Base-by-base conservation (phyloP, 2,329 filamentous ascomycete genomes). In the Exophiala calicioides region DNA sequence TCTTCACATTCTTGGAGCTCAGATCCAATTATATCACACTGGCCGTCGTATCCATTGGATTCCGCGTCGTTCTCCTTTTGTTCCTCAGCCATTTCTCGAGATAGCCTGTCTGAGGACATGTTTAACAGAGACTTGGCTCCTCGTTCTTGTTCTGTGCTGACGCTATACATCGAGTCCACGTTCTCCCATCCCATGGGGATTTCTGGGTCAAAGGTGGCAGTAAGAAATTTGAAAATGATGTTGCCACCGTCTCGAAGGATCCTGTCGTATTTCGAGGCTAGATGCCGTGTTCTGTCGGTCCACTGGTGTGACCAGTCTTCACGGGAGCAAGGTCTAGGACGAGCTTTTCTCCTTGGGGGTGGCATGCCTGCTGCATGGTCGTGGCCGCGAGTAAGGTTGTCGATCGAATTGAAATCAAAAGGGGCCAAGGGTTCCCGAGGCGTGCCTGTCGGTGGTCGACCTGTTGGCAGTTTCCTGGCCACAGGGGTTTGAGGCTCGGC, bases 241-340 rank as follows among this genome's bases (percentile, higher is more conserved):
- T 32, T 26, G 5, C 16, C 18, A n/a, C 31, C 37, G 29, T 53
- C n/a, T 15, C 18, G 18, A 12, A 41, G 23, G 20, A 50, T 47
- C 10, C 16, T 13, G 13, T 36, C 29, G 20, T 43, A 45, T 9
- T 68, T 62, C 2, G 65, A 63, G 5, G 31, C 26, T 10, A 50
- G 38, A 35, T 37, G 37, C 8, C 33, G 12, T 3, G 23, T 47
- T 6, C 30, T 18, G 8, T 32, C 5, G 1, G 42, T 38, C 41
- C 40, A 49, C 6, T 27, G 8, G 9, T 31, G 41, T 16, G 27
- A 30, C 9, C 15, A 16, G 10, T 12, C 10, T n/a, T 21, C 19
- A 32, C 9, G 7, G 19, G 18, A 27, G 34, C 7, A 26, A 2
- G 6, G 10, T 5, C 13, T 38, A 10, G 35, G n/a, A n/a, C n/a